Percentiles rank a stretch among this genome's conserved stretches.
Evolutionary conservation across 129 eudicot genomes (phyloP).

Genomic region (Heracleum sosnowskyi): DNA sequence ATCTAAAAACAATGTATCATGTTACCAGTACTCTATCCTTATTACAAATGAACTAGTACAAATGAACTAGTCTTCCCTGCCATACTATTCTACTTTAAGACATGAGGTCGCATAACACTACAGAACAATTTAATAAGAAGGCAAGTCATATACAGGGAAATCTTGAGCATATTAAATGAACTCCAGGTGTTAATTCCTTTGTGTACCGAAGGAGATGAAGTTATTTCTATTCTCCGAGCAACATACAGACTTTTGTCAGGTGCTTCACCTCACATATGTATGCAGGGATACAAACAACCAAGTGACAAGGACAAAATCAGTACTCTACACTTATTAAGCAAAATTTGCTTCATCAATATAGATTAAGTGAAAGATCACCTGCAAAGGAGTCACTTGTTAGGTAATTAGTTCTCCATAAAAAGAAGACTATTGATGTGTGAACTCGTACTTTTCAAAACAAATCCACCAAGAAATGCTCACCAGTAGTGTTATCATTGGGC

Average conservation of each 20-base stretch:
- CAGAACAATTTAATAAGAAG: neutral
- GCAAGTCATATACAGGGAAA: neutral
- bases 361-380: neutral
- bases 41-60: no score
- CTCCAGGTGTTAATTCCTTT: neutral
- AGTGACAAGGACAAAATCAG: neutral
- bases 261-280: neutral
- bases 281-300: neutral
- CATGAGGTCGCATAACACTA: neutral
- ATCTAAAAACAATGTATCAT: no score
- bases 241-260: neutral
- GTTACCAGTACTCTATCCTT: no score
- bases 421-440: neutral
- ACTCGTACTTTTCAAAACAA: neutral
- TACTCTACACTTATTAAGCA: slow-evolving; percentile 2
- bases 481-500: slow-evolving; percentile 30
- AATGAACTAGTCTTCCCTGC: no score
- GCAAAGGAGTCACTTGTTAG: neutral
- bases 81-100: neutral
- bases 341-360: neutral
- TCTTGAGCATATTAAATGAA: neutral
- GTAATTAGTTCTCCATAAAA: neutral
- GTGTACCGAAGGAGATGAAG: neutral
- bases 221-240: neutral
- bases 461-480: neutral